Base-by-base conservation (phyloP, 352 stramenopile species). In the Phytophthora quininea region DNA sequence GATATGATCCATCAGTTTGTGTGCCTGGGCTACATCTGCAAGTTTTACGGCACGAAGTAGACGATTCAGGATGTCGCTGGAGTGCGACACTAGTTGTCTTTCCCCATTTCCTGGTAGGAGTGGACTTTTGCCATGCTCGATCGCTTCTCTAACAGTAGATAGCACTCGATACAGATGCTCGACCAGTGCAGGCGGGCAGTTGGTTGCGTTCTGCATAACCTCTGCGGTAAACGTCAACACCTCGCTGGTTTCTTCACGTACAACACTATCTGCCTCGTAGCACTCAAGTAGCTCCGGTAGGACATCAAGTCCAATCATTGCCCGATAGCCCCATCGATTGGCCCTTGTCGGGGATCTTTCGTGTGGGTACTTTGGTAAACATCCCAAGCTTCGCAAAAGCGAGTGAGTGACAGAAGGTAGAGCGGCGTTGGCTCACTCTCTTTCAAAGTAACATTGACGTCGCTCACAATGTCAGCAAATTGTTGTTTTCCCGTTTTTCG, bases 371-470 rank as follows among this genome's bases (percentile, higher is more conserved):
- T 50, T 54, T 78, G 68, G 42, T 74, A 78, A 1, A 10, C 38
- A 46, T 83, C 72, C 75, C 75, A 83, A 33, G 58, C 52, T 31
- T 67, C 56, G 32, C 75, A 80, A 58, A 83, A 78, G 3, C 53
- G 61, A 32, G 78, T 60, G 19, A 83, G 53, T 4, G 51, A 53
- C 46, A 71, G 59, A 29, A 82, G 58, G 58, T 82, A 82, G 1
- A 74, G 27, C 29, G 64, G 4, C 4, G 52, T 68, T 46, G 64
- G 37, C 19, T 76, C 67, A 29, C 52, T 70, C 33, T 47, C 63
- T 31, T 71, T 76, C 31, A 82, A 58, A 6, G 37, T 58, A 12
- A 9, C 8, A 32, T 77, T 71, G 27, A 68, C 58, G 35, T 31
- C 33, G 33, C 56, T 46, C 3, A 82, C 35, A 45, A 72, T 49